These are phyloP conservation scores for Geotrichum candidum DNA, from an alignment of 1,139 yeast genomes.

Conservation along the genomic window DNA sequence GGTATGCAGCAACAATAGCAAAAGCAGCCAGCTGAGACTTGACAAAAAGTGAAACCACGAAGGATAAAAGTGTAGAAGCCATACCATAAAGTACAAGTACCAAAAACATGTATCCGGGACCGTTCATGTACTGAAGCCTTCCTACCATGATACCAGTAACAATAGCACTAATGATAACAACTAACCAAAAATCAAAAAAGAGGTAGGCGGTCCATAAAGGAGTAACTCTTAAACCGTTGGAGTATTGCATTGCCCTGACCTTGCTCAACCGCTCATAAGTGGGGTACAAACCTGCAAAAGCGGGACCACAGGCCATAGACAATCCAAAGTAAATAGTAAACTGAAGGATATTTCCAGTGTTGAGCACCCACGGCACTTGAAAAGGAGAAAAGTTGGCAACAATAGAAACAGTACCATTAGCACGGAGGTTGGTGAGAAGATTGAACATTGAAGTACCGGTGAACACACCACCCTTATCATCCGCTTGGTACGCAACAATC, in stretches of 20 bases:
- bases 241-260: slow-evolving; percentile 37
- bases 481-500: slow-evolving; percentile 29
- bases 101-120: slow-evolving; percentile 33
- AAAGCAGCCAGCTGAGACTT: slow-evolving; percentile 36
- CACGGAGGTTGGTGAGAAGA: slow-evolving; percentile 28
- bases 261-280: slow-evolving; percentile 35
- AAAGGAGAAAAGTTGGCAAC: slow-evolving; percentile 34
- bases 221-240: slow-evolving; percentile 35
- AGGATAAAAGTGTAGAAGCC: slow-evolving; percentile 31
- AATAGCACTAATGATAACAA: slow-evolving; percentile 28
- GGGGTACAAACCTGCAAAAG: slow-evolving; percentile 35
- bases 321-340: slow-evolving; percentile 35
- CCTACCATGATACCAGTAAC: slow-evolving; percentile 29
- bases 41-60: slow-evolving; percentile 32
- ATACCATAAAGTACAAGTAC: slow-evolving; percentile 32
- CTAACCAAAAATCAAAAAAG: slow-evolving; percentile 27
- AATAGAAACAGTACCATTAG: slow-evolving; percentile 30
- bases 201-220: slow-evolving; percentile 36
- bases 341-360: slow-evolving; percentile 34
- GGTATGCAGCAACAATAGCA: slow-evolving; percentile 34
- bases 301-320: slow-evolving; percentile 36
- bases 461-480: slow-evolving; percentile 21
- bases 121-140: slow-evolving; percentile 24
- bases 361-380: slow-evolving; percentile 31
- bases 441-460: slow-evolving; percentile 30